A percentile compares a stretch with the other conserved stretches of the same genome.
These are phyloP conservation scores for Umbelopsis ramanniana DNA, from an alignment of 192 early-diverging fungal genomes.

Conservation along the genomic window DNA sequence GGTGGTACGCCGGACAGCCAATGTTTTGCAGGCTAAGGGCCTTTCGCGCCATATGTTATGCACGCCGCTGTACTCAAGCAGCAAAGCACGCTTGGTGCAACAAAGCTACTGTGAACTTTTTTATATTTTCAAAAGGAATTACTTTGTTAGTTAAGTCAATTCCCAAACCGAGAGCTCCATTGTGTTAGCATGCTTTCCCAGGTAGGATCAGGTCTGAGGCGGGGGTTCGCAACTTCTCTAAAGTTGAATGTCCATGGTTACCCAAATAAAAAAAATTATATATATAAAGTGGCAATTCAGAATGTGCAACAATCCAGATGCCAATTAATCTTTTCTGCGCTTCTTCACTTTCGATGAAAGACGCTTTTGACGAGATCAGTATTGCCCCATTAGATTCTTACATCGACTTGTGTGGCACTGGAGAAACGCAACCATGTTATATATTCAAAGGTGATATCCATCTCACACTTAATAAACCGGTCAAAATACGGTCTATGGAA, in stretches of 20 bases:
- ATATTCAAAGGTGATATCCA: conserved; percentile 28
- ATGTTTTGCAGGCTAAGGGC: too few species aligned
- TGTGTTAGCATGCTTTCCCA: too few species aligned
- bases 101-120: too few species aligned
- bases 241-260: neutral
- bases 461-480: conserved; percentile 29
- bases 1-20: too few species aligned
- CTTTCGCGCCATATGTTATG: too few species aligned
- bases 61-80: too few species aligned
- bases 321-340: conserved; percentile 12
- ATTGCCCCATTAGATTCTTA: conserved; percentile 35
- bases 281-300: neutral
- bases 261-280: neutral
- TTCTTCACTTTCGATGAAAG: conserved; percentile 25
- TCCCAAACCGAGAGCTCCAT: too few species aligned
- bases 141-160: too few species aligned
- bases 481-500: conserved; percentile 35
- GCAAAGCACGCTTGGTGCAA: too few species aligned
- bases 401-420: neutral
- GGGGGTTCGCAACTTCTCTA: too few species aligned
- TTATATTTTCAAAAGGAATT: too few species aligned
- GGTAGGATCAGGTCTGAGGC: too few species aligned
- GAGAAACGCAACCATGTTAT: neutral
- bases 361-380: conserved; percentile 30
- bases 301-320: conserved; percentile 5